Evolutionary conservation across 257 asterid species (phyloP).

Genomic region (Solanum bukasovii): DNA sequence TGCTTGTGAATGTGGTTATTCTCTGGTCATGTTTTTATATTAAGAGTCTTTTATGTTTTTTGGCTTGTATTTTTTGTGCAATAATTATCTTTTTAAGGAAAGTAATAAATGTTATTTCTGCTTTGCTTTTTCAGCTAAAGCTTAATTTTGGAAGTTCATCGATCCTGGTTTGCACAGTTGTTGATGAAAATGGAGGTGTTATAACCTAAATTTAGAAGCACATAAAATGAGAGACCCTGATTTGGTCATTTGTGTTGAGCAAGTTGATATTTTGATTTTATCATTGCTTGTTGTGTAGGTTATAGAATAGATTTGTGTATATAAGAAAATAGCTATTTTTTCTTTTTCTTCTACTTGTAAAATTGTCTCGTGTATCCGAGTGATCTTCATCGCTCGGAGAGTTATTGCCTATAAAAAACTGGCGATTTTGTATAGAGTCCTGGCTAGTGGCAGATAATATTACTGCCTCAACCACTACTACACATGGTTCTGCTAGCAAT

Average conservation of each 20-base stretch:
- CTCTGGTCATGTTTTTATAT: slow-evolving; percentile 8
- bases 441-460: slow-evolving; percentile 47
- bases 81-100: slow-evolving; percentile 9
- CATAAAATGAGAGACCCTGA: slow-evolving; percentile 50
- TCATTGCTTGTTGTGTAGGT: slow-evolving; percentile 14
- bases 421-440: slow-evolving; percentile 54
- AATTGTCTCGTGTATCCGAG: slow-evolving; percentile 26
- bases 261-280: slow-evolving; percentile 6
- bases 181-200: slow-evolving; percentile 31
- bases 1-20: slow-evolving; percentile 28
- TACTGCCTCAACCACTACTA: slow-evolving; percentile 44
- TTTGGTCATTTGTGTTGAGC: slow-evolving; percentile 9
- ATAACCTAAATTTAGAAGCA: slow-evolving; percentile 13
- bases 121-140: slow-evolving; percentile 24
- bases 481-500: slow-evolving; percentile 43
- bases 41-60: neutral
- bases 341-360: slow-evolving; percentile 7
- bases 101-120: neutral
- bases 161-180: slow-evolving; percentile 22
- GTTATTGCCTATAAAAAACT: slow-evolving; percentile 33
- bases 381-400: slow-evolving; percentile 48
- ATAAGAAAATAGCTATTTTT: neutral
- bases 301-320: slow-evolving; percentile 17
- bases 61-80: slow-evolving; percentile 15
- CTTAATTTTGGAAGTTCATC: slow-evolving; percentile 28